Evolutionary conservation across 2,329 filamentous ascomycete species (phyloP).

Genomic region (Monosporascus sp.): DNA sequence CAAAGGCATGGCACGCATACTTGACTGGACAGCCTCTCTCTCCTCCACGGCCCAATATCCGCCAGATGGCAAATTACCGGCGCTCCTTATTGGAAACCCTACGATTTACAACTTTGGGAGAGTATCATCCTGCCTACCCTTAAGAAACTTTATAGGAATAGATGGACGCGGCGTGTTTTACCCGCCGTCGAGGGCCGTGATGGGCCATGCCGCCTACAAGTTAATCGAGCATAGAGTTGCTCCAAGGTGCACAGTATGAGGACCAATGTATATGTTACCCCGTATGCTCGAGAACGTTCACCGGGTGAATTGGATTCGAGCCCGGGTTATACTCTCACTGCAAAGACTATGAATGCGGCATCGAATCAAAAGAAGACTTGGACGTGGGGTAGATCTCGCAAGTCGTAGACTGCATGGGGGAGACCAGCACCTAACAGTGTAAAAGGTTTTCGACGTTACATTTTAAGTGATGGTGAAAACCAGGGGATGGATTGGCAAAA

Average conservation of each 20-base stretch:
- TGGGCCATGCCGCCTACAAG: not conserved
- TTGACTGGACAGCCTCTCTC: too few relatives aligned
- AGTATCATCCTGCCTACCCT: not conserved
- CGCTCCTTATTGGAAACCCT: not conserved
- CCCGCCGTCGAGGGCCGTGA: not conserved
- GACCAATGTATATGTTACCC: too few relatives aligned
- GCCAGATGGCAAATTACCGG: not conserved
- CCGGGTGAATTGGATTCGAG: not conserved
- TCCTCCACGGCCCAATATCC: too few relatives aligned
- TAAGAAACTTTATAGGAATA: not conserved
- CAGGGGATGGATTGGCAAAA: constrained; percentile 2
- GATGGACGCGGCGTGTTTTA: not conserved
- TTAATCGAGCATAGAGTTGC: not conserved
- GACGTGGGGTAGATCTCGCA: not conserved
- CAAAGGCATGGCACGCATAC: too few relatives aligned
- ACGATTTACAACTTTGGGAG: not conserved
- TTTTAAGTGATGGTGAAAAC: constrained; percentile 8
- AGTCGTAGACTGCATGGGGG: not conserved
- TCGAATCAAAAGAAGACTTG: not conserved
- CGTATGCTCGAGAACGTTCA: not conserved
- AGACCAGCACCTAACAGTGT: not conserved
- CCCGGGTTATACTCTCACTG: not conserved
- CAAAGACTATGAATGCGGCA: not conserved
- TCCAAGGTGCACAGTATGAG: too few relatives aligned
- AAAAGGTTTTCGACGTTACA: not conserved